A percentile compares a stretch with the other conserved stretches of the same genome.
These are phyloP conservation scores for Xylariales sp. DNA, from an alignment of 2,329 filamentous ascomycete genomes.

Conservation along the genomic window DNA sequence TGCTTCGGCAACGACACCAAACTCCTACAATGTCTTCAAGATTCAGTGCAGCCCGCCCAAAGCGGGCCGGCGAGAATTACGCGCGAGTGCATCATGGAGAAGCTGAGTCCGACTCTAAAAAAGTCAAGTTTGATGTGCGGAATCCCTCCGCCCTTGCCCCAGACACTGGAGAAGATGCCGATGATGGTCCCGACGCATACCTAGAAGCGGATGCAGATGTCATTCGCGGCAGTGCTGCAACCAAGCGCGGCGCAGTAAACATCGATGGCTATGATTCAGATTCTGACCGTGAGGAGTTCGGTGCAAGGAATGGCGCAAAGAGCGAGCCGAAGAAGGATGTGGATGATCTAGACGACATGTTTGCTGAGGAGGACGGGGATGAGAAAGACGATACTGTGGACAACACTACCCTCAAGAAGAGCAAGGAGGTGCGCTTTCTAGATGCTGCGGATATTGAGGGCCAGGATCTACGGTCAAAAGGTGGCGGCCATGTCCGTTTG, in stretches of 20 bases:
- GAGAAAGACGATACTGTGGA: slow-evolving; percentile 49
- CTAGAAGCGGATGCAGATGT: slow-evolving; percentile 92
- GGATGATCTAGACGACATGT: slow-evolving; percentile 79
- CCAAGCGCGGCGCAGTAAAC: slow-evolving; percentile 91
- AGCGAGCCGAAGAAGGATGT: slow-evolving; percentile 34
- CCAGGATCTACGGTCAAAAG: slow-evolving; percentile 68
- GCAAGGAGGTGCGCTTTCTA: slow-evolving; percentile 57
- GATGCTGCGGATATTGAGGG: slow-evolving; percentile 67
- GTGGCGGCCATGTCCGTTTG: slow-evolving; percentile 65
- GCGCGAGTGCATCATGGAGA: slow-evolving; percentile 68
- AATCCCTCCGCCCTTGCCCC: slow-evolving; percentile 90
- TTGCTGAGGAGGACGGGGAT: slow-evolving; percentile 60
- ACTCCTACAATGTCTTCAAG: slow-evolving; percentile 54
- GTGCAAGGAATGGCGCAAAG: slow-evolving; percentile 23
- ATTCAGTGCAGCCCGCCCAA: slow-evolving; percentile 68
- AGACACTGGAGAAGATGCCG: slow-evolving; percentile 59
- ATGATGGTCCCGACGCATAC: slow-evolving; percentile 52
- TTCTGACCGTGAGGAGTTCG: slow-evolving; percentile 70
- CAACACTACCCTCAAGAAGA: slow-evolving; percentile 51
- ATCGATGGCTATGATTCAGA: slow-evolving; percentile 96
- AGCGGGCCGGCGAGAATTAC: slow-evolving; percentile 78
- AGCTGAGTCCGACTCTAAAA: slow-evolving; percentile 54
- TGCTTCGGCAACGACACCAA: too few species aligned
- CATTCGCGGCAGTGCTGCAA: slow-evolving; percentile 71
- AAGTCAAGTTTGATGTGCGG: slow-evolving; percentile 87